Conservation (phyloP, 306 rosid species). For the Ochetophila trinervis region DNA sequence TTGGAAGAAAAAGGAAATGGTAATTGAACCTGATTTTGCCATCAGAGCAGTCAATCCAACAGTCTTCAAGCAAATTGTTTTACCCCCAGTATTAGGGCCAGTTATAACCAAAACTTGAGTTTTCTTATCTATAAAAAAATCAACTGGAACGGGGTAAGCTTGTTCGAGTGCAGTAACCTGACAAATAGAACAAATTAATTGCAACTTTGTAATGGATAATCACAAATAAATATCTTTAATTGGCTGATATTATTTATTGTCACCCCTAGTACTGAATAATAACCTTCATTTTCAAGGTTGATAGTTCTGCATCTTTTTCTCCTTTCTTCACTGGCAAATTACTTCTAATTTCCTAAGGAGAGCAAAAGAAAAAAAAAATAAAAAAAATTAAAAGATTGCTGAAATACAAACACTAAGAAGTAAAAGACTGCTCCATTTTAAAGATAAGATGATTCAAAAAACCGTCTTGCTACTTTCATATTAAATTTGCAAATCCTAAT, state of each 20-base stretch:
- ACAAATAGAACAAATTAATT: conserved; percentile 21
- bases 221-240: conserved; percentile 9
- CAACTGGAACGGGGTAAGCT: conserved; percentile 75
- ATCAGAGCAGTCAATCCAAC: conserved; percentile 93
- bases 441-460: background rate
- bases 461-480: too few relatives aligned
- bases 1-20: conserved; percentile 4
- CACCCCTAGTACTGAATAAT: conserved; percentile 9
- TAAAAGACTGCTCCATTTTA: background rate
- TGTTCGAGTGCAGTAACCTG: conserved; percentile 59
- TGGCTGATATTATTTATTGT: conserved; percentile 6
- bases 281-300: conserved; percentile 23
- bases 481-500: background rate
- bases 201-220: conserved; percentile 19
- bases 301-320: conserved; percentile 21
- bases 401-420: background rate
- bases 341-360: conserved; percentile 27
- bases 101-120: conserved; percentile 80
- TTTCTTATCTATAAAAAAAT: conserved; percentile 58
- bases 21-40: conserved; percentile 86
- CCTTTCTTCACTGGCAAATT: conserved; percentile 24
- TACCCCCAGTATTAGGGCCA: conserved; percentile 96
- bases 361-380: background rate
- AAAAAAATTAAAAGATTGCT: background rate
- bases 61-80: conserved; percentile 90